Percentiles rank a stretch among this genome's conserved stretches.
phyloP scores from a whole-genome alignment of 768 basidiomycete species.

The Mycena vulgaris region DNA sequence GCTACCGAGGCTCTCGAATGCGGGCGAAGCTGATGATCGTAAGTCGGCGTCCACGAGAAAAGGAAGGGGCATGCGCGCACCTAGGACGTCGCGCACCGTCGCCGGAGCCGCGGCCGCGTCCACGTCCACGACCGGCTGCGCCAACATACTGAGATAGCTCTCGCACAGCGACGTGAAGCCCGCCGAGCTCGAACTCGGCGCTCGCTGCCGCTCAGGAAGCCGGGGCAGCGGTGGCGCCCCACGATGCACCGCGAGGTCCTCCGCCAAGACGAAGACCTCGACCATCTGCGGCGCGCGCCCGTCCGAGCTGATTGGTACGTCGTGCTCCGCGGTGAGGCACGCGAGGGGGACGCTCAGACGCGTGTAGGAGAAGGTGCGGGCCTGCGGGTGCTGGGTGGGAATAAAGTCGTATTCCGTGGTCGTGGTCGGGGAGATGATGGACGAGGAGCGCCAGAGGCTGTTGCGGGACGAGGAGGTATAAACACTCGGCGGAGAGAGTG shows the following conservation, averaged over 20 bases:
- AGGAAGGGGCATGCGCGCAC: background rate
- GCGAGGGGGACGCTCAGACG: constrained; percentile 19
- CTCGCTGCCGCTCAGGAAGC: background rate
- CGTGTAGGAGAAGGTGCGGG: background rate
- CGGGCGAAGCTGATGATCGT: background rate
- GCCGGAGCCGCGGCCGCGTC: background rate
- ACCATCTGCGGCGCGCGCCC: constrained; percentile 12
- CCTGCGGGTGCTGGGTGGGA: background rate
- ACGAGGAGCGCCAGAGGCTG: constrained; percentile 3
- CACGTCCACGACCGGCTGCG: background rate
- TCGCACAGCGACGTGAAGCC: background rate
- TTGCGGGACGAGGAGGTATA: background rate
- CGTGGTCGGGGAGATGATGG: background rate
- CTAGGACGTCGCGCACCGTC: background rate
- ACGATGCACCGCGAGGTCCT: background rate
- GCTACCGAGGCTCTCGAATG: background rate
- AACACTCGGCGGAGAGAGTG: background rate
- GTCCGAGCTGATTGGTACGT: background rate
- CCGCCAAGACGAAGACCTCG: constrained; percentile 1
- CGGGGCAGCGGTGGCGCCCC: background rate
- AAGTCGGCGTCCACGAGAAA: background rate
- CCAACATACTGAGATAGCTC: background rate
- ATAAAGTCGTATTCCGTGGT: background rate
- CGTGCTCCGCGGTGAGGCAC: constrained; percentile 24
- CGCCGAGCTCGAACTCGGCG: background rate